These are phyloP conservation scores for Botrytis pseudocinerea DNA, from an alignment of 2,329 filamentous ascomycete genomes.

Conservation along the genomic window DNA sequence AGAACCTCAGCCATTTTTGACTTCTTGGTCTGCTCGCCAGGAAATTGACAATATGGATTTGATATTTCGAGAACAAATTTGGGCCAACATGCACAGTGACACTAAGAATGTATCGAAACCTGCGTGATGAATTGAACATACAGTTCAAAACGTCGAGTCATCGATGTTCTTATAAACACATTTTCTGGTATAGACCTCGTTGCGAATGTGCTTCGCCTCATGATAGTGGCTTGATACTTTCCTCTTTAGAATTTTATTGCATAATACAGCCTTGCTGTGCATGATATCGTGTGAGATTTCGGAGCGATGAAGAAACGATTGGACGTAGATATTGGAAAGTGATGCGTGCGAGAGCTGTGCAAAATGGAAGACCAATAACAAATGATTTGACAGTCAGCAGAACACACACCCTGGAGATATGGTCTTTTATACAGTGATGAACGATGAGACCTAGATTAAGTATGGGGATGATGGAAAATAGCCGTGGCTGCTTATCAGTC, in stretches of 20 bases:
- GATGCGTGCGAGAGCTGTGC: background rate
- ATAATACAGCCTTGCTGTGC: background rate
- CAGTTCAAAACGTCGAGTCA: background rate
- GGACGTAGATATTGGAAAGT: background rate
- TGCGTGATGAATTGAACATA: background rate
- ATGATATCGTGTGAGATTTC: background rate
- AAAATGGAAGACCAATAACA: background rate
- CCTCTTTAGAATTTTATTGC: too few species aligned
- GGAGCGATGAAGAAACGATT: background rate
- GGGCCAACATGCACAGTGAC: background rate
- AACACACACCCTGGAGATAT: background rate
- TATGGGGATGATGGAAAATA: background rate
- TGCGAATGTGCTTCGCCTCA: background rate
- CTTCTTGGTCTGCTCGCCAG: accelerated
- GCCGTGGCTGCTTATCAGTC: background rate
- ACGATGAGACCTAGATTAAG: background rate
- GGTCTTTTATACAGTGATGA: background rate
- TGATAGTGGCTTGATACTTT: background rate
- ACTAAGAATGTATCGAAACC: background rate
- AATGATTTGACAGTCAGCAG: background rate
- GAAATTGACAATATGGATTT: background rate
- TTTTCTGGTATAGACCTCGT: background rate
- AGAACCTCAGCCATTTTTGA: constrained; percentile 2
- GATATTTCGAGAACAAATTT: background rate
- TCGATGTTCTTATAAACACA: background rate